Evolutionary conservation across 495 filamentous ascomycete species (phyloP), one percentile per base, ranked within the genome.

Genomic region (Penicillium lividum): DNA sequence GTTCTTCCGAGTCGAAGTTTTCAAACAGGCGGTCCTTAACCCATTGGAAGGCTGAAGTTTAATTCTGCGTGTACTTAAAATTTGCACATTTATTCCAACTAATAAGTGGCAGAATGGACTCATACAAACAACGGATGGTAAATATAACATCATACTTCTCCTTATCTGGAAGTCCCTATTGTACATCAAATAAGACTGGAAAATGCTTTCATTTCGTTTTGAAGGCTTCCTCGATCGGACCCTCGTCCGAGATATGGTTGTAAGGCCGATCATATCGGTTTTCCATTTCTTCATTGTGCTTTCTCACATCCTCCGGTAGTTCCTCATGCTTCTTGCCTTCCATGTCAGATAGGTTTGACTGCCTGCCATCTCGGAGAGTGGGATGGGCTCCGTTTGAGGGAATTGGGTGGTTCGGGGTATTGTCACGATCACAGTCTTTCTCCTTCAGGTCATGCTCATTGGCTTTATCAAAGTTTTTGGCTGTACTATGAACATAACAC

Each of bases 351-450:
- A 74, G 66, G 4, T 67, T 67, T 0, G 73, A 72, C 42, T 72
- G 64, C 3, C 53, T 60, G 2, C 72, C 71, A 40, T 72, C 69
- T 15, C 50, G 61, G 8, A 79, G 68, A 15, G 73, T 77, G 3
- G 76, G 73, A 3, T 59, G 57, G 5, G 76, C 73, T 1, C 73
- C 69, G 59, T 77, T 77, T 25, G 73, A 77, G 2, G 73, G 69
- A 29, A 69, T 65, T 15, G 66, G 66, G 36, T 64, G 57, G 48
- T 63, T 67, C 30, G 57, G 40, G 29, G 33, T 16, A 27, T 48
- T 33, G 22, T 15, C 43, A 11, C 22, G 31, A 13, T 40, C 33
- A 15, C n/a, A 22, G 10, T 54, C 15, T 48, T 53, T 28, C 7
- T 45, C 22, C 0, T 16, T 7, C n/a, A 25, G 28, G 10, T 47